phyloP scores from a whole-genome alignment of 805 yeast genomes.

The Monosporozyma solicola region DNA sequence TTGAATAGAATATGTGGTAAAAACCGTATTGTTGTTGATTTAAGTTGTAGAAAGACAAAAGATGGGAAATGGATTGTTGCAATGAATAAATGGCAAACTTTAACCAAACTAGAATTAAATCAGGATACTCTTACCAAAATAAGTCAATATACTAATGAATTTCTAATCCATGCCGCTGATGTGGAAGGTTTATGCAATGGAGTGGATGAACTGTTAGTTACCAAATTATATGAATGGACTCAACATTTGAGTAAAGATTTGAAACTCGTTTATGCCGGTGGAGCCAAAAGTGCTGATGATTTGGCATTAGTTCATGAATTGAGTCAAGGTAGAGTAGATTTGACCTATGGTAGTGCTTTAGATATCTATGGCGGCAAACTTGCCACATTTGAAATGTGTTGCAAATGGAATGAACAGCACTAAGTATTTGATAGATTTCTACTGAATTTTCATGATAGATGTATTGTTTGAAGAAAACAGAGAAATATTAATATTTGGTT shows the following conservation, averaged over 20 bases:
- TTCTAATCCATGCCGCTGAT: slow-evolving; percentile 94
- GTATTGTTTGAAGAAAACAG: not conserved
- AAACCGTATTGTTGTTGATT: slow-evolving; percentile 67
- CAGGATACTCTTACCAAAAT: slow-evolving; percentile 45
- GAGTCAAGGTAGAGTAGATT: slow-evolving; percentile 77
- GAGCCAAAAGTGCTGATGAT: slow-evolving; percentile 72
- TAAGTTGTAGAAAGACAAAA: slow-evolving; percentile 60
- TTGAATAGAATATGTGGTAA: slow-evolving; percentile 54
- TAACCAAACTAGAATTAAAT: slow-evolving; percentile 57
- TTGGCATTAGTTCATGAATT: slow-evolving; percentile 53
- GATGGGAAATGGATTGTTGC: slow-evolving; percentile 76
- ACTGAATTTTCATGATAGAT: not conserved
- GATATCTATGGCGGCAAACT: slow-evolving; percentile 90
- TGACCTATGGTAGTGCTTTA: slow-evolving; percentile 86
- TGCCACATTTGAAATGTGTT: slow-evolving; percentile 68
- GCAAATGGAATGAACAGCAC: slow-evolving; percentile 52
- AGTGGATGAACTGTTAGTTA: slow-evolving; percentile 72
- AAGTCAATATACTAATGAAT: slow-evolving; percentile 67
- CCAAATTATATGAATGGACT: slow-evolving; percentile 69
- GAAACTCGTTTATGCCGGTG: slow-evolving; percentile 93
- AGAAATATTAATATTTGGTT: not conserved
- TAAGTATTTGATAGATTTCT: not conserved
- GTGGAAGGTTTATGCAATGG: slow-evolving; percentile 96
- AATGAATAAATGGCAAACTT: slow-evolving; percentile 93
- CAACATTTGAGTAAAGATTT: slow-evolving; percentile 33